Evolutionary conservation across 768 basidiomycete genomes (phyloP), one percentile per base, ranked within the genome.

Genomic region (Phaeotremella fagi): DNA sequence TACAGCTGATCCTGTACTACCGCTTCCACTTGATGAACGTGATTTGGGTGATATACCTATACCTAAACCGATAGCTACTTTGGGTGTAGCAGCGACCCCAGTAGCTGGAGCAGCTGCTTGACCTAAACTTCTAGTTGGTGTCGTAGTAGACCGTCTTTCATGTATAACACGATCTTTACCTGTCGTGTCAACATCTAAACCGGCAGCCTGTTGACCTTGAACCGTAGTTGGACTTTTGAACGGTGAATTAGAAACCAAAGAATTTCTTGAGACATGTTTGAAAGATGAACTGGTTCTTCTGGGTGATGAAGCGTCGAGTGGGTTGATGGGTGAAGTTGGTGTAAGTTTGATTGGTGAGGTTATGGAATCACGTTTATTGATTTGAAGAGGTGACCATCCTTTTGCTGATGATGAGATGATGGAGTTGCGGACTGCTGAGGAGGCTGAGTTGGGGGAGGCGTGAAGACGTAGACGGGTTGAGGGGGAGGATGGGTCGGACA

Each of bases 241-340:
- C 0, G 70, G 66, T 23, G 70, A 72, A 48, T 73, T 75, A 37
- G 66, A 68, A 28, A 76, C 75, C 27, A 76, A 67, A 9, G 66
- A 68, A 52, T 75, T 74, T 28, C 49, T 61, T 14, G 71, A 68
- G 31, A 76, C 70, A 52, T 76, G 75, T 59, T 76, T 76, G 69
- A 73, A 76, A 15, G 61, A 66, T n/a, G 60, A 66, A 37, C 67
- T 70, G 4, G 75, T 70, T 22, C 75, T 51, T 49, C 75, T 54
- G n/a, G 71, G 71, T 12, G 48, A 43, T 9, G 50, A 41, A 12
- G 38, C 22, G 38, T 41, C 38, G 38, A 20, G 11, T 16, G 50
- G 38, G 22, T 43, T 35, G 38, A 12, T 20, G 38, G 38, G 11
- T 16, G 50, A 33, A 25, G 35, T 35, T n/a, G 60, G 55, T 5